These are phyloP conservation scores for Pythium brachiatum DNA, from an alignment of 352 stramenopile genomes.

Conservation along the genomic window DNA sequence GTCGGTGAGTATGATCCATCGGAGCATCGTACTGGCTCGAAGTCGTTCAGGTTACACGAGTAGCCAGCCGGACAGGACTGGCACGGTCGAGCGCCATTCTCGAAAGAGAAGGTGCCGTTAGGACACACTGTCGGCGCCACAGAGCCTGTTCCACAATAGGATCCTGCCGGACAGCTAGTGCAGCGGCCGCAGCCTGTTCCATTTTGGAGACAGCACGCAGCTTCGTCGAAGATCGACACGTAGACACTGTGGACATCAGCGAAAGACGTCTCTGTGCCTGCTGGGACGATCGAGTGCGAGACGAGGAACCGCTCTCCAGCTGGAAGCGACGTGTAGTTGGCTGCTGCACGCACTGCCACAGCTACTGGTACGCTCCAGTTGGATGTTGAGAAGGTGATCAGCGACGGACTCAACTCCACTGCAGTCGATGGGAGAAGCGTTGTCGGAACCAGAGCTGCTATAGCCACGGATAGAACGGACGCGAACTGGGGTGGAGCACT, in stretches of 20 bases:
- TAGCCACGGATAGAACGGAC: constrained; percentile 20
- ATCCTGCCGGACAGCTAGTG: constrained; percentile 36
- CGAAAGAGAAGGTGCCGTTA: constrained; percentile 35
- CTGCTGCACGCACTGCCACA: constrained; percentile 28
- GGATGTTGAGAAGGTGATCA: constrained; percentile 33
- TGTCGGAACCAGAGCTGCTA: constrained; percentile 1
- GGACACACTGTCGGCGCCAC: constrained; percentile 32
- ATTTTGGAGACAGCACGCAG: not conserved
- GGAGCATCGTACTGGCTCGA: constrained; percentile 19
- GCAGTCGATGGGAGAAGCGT: not conserved
- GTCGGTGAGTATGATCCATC: constrained; percentile 41
- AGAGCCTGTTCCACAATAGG: too few species aligned
- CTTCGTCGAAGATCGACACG: constrained; percentile 48
- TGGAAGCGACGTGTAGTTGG: constrained; percentile 30
- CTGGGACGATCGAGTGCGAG: constrained; percentile 35
- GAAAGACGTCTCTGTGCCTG: constrained; percentile 37
- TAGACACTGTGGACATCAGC: constrained; percentile 27
- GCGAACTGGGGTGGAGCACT: constrained; percentile 35
- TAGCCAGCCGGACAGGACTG: constrained; percentile 42
- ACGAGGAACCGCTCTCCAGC: constrained; percentile 25
- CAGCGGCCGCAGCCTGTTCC: constrained; percentile 1
- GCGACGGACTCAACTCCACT: constrained; percentile 32
- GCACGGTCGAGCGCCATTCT: constrained; percentile 29
- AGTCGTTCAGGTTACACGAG: constrained; percentile 15
- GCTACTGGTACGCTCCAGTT: constrained; percentile 41